A percentile compares a stretch with the other conserved stretches of the same genome.
phyloP scores from a whole-genome alignment of 2,329 filamentous ascomycete genomes.

The Podosphaera leucotricha region DNA sequence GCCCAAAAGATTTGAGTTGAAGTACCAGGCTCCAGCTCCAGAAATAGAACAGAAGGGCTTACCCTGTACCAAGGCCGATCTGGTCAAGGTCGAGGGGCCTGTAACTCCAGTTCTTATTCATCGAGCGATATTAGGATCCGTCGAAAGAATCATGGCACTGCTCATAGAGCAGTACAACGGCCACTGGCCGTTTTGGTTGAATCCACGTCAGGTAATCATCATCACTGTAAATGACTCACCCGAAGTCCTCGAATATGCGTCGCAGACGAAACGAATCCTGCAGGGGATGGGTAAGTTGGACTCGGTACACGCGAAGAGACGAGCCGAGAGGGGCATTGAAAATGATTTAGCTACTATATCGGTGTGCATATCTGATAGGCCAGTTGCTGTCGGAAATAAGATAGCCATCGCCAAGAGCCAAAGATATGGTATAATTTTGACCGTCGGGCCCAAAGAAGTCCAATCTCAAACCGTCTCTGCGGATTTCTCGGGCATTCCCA shows the following conservation, averaged over 20 bases:
- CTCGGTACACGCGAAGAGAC: background rate
- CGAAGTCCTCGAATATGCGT: slow-evolving; percentile 11
- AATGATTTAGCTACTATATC: slow-evolving; percentile 19
- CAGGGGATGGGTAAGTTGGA: background rate
- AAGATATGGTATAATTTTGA: slow-evolving; percentile 50
- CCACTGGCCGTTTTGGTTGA: slow-evolving; percentile 73
- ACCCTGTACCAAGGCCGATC: slow-evolving; percentile 23
- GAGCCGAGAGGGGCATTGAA: background rate
- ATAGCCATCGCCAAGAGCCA: slow-evolving; percentile 45
- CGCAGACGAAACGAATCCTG: slow-evolving; percentile 5
- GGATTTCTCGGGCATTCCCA: slow-evolving; percentile 17
- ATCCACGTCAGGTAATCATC: slow-evolving; percentile 53
- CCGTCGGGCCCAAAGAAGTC: slow-evolving; percentile 45
- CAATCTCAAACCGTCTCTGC: slow-evolving; percentile 30
- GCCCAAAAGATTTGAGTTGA: slow-evolving; percentile 55
- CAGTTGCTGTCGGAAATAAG: slow-evolving; percentile 41
- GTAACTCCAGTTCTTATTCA: slow-evolving; percentile 63
- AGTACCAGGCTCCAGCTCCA: slow-evolving; percentile 47
- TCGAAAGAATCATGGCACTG: slow-evolving; percentile 67
- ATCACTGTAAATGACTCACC: slow-evolving; percentile 42
- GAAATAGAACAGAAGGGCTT: slow-evolving; percentile 31
- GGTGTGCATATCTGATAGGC: slow-evolving; percentile 46
- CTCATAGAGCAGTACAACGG: slow-evolving; percentile 66
- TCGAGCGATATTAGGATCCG: slow-evolving; percentile 60
- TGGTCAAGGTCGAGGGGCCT: slow-evolving; percentile 28